These are phyloP conservation scores for Ganoderma sp. DNA, from an alignment of 1,284 basidiomycete genomes.

Conservation along the genomic window DNA sequence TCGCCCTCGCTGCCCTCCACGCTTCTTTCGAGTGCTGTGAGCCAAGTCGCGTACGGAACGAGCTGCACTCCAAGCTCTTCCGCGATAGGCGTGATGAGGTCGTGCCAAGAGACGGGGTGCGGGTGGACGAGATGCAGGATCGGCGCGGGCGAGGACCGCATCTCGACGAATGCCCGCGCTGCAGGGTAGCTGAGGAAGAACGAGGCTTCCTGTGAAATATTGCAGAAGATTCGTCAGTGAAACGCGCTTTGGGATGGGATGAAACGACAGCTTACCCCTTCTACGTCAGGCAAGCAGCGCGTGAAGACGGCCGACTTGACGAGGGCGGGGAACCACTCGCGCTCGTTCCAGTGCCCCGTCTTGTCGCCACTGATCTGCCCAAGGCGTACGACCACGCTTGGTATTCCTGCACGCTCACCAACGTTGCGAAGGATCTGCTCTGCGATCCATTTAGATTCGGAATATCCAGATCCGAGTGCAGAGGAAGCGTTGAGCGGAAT, in stretches of 20 bases:
- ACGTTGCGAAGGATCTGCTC: constrained; percentile 40
- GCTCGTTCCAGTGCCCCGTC: constrained; percentile 50
- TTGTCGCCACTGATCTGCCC: constrained; percentile 49
- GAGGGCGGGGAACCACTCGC: constrained; percentile 50
- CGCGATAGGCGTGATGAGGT: constrained; percentile 21
- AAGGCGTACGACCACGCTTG: constrained; percentile 44
- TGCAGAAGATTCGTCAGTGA: no score
- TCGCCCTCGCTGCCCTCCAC: not conserved
- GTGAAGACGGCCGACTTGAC: constrained; percentile 14
- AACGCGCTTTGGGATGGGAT: no score
- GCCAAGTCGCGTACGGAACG: constrained; percentile 25
- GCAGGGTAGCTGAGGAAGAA: constrained; percentile 37
- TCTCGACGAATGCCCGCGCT: constrained; percentile 31
- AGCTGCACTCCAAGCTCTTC: constrained; percentile 20
- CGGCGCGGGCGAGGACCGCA: constrained; percentile 22
- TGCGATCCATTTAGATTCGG: constrained; percentile 48
- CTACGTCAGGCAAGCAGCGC: constrained; percentile 13
- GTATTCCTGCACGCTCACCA: constrained; percentile 33
- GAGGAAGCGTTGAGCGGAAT: constrained; percentile 29
- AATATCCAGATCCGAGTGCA: constrained; percentile 45
- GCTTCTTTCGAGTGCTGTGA: constrained; percentile 16
- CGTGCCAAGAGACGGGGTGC: constrained; percentile 23
- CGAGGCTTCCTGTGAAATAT: constrained; percentile 22
- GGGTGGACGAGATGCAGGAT: constrained; percentile 29
- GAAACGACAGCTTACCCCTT: constrained; percentile 7